Evolutionary conservation across 2,329 filamentous ascomycete genomes (phyloP), one percentile per base, ranked within the genome.

Genomic region (Cercospora zeae-maydis): DNA sequence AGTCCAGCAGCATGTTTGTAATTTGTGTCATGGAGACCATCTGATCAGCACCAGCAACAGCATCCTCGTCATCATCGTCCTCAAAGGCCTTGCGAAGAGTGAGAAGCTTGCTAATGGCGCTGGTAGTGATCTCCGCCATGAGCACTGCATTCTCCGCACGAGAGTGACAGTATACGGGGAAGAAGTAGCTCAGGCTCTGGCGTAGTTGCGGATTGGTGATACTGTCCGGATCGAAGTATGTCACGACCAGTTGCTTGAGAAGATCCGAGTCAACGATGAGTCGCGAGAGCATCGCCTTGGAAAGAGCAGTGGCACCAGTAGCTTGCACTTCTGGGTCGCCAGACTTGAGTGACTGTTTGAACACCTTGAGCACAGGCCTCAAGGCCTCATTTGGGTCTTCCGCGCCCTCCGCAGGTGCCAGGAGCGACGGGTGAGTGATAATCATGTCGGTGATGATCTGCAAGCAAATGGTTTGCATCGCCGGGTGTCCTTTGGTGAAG

Each of bases 371-470:
- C 9, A 98, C 81, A 0, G 88, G 83, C 27, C 89, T 84, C 64
- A 84, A 78, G 59, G 76, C 70, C 1, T 75, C 74, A 14, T 77
- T 76, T 5, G 65, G 55, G 19, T 66, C 54, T 66, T 63, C 62
- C 3, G 54, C 47, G 27, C 61, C 58, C 19, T 47, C 49, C 68
- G 53, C 31, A 8, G 64, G 74, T 4, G 92, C 81, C 14, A 97
- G 85, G 63, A 96, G 85, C 0, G 90, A 86, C 13, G 92, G 92
- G 73, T 98, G 92, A 0, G 92, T 91, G 58, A 93, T 92, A 54
- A 98, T 82, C 69, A 98, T 93, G 75, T 99, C 95, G 9, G 92
- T 93, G 33, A 99, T 84, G 66, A 96, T 96, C 67, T 98, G 92
- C 33, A 98, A 79, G 0, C 92, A 90, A 8, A 92, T 96, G 56